Evolutionary conservation across 2,329 filamentous ascomycete species (phyloP), one percentile per base, ranked within the genome.

Genomic region (Scolecobasidium constrictum): DNA sequence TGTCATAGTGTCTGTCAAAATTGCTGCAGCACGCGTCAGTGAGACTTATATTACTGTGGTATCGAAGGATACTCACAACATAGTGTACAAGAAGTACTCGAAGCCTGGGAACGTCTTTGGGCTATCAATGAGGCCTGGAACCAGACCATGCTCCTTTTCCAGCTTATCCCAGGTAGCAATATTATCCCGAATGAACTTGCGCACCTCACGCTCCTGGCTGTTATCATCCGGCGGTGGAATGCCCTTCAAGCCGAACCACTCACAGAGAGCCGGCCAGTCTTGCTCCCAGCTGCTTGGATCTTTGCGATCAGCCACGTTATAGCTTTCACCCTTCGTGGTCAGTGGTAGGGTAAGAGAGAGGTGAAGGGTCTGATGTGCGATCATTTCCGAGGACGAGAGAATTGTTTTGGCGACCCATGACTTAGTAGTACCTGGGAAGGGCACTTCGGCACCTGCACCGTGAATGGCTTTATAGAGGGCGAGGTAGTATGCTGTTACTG

Each of bases 291-390:
- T 49, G 3, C 39, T 28, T 7, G 49, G 46, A 16, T 46, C 31
- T 21, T 35, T 43, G 13, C 45, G 35, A 37, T 53, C 50, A 3
- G 49, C 49, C 7, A 52, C 49, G 26, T 55, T 54, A 47, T 49
- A 56, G 2, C 50, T 48, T 28, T 51, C 39, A 1, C 64, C 5
- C 54, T 47, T 2, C 69, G 70, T 43, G 72, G 52, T n/a, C 71
- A 56, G 9, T 72, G 55, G 3, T 67, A 54, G 47, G 71, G 69
- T 4, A 68, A 69, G 7, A 64, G 52, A 46, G 66, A 67, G 13
- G 67, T 64, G 44, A 62, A 65, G 48, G 69, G 73, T 43, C 67
- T 65, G 53, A 18, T 45, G 46, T n/a, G 52, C 52, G 33, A 55
- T 60, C 53, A 63, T 62, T 38, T 61, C 58, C 22, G 54, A 51